These are phyloP conservation scores for Teratosphaeria viscida DNA, from an alignment of 2,329 filamentous ascomycete genomes.

Conservation along the genomic window DNA sequence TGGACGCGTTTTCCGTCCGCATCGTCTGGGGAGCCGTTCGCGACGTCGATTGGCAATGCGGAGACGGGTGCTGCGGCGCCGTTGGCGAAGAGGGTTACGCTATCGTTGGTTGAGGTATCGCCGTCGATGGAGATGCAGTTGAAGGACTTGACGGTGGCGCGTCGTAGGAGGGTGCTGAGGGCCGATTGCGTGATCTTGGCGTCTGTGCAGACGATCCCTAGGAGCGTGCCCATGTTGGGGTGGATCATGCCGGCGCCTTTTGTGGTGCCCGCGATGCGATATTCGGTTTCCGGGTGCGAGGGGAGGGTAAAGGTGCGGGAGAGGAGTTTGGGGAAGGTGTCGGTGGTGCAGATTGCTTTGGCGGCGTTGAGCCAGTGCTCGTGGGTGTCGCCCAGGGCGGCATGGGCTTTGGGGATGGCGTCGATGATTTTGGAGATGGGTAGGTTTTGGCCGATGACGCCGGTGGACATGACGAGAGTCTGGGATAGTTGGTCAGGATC, in stretches of 20 bases:
- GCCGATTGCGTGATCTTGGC: slow-evolving; percentile 61
- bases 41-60: slow-evolving; percentile 1
- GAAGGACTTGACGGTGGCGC: slow-evolving; percentile 75
- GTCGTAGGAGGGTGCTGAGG: slow-evolving; percentile 58
- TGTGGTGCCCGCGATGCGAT: slow-evolving; percentile 85
- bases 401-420: slow-evolving; percentile 67
- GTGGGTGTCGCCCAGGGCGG: slow-evolving; percentile 62
- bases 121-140: slow-evolving; percentile 96
- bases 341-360: slow-evolving; percentile 91
- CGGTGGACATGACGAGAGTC: slow-evolving; percentile 97
- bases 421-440: slow-evolving; percentile 83
- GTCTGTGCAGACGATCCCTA: slow-evolving; percentile 87
- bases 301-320: slow-evolving; percentile 77
- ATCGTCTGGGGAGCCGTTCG: too few relatives aligned
- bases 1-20: too few relatives aligned
- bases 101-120: slow-evolving; percentile 96
- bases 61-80: slow-evolving; percentile 53
- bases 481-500: slow-evolving; percentile 38
- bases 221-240: slow-evolving; percentile 94
- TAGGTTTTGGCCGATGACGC: slow-evolving; percentile 88
- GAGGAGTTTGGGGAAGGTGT: slow-evolving; percentile 93
- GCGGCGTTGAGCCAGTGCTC: slow-evolving; percentile 79
- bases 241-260: slow-evolving; percentile 99
- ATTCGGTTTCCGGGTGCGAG: slow-evolving; percentile 63
- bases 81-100: slow-evolving; percentile 87